A percentile compares a stretch with the other conserved stretches of the same genome.
These are phyloP conservation scores for Podila epigama DNA, from an alignment of 192 early-diverging fungal species.

Conservation along the genomic window DNA sequence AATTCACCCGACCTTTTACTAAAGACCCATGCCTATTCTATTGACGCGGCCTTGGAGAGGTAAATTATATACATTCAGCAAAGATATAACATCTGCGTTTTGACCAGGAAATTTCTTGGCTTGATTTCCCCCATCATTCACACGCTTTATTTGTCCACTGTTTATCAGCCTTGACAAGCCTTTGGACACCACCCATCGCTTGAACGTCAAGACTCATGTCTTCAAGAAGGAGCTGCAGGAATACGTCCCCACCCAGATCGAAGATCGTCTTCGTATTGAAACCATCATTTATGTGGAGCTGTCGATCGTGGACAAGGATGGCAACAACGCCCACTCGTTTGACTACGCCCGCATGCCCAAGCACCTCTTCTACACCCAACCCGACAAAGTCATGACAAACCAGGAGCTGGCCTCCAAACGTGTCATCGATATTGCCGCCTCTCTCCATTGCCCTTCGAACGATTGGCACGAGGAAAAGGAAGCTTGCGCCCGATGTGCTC, in stretches of 20 bases:
- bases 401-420: slow-evolving; percentile 45
- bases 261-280: slow-evolving; percentile 51
- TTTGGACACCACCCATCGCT: slow-evolving; percentile 15
- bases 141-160: not conserved
- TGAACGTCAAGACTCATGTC: slow-evolving; percentile 50
- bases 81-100: too few relatives aligned
- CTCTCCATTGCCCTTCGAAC: slow-evolving; percentile 47
- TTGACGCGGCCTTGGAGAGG: not conserved
- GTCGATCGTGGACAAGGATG: slow-evolving; percentile 36
- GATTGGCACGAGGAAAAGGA: slow-evolving; percentile 48
- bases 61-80: too few relatives aligned
- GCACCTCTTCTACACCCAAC: slow-evolving; percentile 34
- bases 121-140: not conserved
- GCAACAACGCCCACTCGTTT: slow-evolving; percentile 14
- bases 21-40: not conserved
- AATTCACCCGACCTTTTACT: not conserved
- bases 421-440: slow-evolving; percentile 27
- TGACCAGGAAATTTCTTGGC: too few relatives aligned
- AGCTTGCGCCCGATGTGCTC: slow-evolving; percentile 42
- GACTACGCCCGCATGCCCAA: slow-evolving; percentile 48
- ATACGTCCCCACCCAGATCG: slow-evolving; percentile 47
- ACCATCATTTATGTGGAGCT: slow-evolving; percentile 51
- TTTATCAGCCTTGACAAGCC: slow-evolving; percentile 12
- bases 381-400: slow-evolving; percentile 42
- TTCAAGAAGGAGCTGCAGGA: slow-evolving; percentile 50